These are phyloP conservation scores for Cryptococcus sp. DNA, from an alignment of 1,284 basidiomycete genomes.

Conservation along the genomic window DNA sequence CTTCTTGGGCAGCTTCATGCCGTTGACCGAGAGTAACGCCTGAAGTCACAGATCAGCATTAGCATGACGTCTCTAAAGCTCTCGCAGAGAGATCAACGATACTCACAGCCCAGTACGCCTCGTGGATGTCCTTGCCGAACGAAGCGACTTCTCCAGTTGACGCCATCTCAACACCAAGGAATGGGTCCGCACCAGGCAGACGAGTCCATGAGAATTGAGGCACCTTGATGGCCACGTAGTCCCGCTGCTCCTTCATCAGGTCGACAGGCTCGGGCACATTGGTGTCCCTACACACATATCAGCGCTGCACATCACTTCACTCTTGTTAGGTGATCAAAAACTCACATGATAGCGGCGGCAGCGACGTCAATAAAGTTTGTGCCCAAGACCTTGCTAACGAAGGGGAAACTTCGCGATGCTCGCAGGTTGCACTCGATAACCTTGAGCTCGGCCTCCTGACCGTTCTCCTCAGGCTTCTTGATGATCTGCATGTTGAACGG, in stretches of 20 bases:
- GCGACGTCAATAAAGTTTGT: conserved; percentile 97
- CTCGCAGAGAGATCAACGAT: neutral
- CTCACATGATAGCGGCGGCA: conserved; percentile 78
- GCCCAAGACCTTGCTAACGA: conserved; percentile 97
- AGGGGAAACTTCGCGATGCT: conserved; percentile 97
- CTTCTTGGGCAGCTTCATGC: conserved; percentile 69
- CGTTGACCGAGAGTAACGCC: conserved; percentile 75
- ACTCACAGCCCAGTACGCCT: conserved; percentile 85
- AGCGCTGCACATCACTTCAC: neutral
- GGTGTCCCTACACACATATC: conserved; percentile 13
- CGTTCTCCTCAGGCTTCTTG: conserved; percentile 68
- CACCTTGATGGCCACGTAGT: conserved; percentile 97
- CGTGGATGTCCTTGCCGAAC: conserved; percentile 90
- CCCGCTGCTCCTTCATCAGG: conserved; percentile 83
- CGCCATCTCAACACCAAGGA: conserved; percentile 98
- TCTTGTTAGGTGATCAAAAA: conserved; percentile 43
- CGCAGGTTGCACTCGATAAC: conserved; percentile 99
- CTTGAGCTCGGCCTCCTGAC: conserved; percentile 71
- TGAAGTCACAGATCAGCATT: conserved; percentile 10
- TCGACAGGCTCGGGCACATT: conserved; percentile 93
- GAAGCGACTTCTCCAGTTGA: conserved; percentile 98
- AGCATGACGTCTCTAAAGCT: neutral
- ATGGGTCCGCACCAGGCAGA: conserved; percentile 82
- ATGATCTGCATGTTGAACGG: conserved; percentile 99
- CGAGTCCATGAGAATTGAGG: conserved; percentile 99